Percentiles rank a stretch among this genome's conserved stretches.
Conservation (phyloP, 1,139 yeast species). For the Geotrichum restrictum region DNA sequence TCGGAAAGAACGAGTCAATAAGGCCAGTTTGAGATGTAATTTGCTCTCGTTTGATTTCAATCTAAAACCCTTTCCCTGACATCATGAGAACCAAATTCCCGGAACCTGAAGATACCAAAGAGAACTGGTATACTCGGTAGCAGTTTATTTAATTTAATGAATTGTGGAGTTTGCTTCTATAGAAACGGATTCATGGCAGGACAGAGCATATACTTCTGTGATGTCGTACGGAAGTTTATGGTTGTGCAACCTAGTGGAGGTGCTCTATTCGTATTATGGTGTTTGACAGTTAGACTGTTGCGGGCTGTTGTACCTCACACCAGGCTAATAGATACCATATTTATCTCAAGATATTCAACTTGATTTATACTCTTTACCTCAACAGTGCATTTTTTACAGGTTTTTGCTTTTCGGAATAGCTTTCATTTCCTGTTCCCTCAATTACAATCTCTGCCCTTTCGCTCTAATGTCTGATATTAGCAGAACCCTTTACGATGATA, state of each 20-base stretch:
- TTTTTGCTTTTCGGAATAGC: not conserved
- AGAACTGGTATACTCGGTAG: too few species aligned
- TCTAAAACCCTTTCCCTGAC: too few species aligned
- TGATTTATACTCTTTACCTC: not conserved
- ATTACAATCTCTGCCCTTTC: not conserved
- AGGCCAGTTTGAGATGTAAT: too few species aligned
- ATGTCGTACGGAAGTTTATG: too few species aligned
- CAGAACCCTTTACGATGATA: constrained; percentile 25
- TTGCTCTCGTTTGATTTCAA: too few species aligned
- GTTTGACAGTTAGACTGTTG: not conserved
- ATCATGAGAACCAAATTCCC: too few species aligned
- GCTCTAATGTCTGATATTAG: constrained; percentile 15
- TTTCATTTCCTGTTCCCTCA: not conserved
- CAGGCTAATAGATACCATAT: not conserved
- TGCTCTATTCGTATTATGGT: not conserved
- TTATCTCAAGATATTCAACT: not conserved
- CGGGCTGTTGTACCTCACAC: not conserved
- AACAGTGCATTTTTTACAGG: not conserved
- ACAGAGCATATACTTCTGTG: too few species aligned
- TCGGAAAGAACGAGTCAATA: too few species aligned
- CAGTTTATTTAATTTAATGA: too few species aligned
- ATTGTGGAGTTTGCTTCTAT: too few species aligned
- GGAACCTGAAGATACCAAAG: too few species aligned
- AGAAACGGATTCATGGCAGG: too few species aligned
- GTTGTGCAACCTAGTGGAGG: not conserved